phyloP scores from a whole-genome alignment of 1,284 basidiomycete genomes.

The Cystobasidiaceae sp. region DNA sequence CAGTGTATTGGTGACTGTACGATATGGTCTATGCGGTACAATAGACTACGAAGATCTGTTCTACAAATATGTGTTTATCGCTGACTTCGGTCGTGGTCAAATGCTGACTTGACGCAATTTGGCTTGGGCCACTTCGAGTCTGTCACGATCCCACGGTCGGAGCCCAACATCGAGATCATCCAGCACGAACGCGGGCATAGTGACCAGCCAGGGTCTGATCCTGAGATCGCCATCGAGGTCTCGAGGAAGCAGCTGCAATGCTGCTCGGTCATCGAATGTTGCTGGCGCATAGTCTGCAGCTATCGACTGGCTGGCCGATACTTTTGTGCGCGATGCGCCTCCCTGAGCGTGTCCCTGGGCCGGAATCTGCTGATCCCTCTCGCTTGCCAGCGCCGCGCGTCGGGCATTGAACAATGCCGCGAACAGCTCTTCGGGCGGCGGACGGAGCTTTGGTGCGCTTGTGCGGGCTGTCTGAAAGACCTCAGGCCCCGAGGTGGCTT shows the following conservation, averaged over 20 bases:
- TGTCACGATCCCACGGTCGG: slow-evolving; percentile 23
- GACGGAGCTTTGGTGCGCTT: background rate
- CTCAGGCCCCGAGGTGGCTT: background rate
- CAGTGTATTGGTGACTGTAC: too few relatives aligned
- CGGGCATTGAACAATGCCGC: background rate
- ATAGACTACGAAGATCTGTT: too few relatives aligned
- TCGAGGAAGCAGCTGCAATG: slow-evolving; percentile 4
- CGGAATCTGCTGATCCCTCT: too few relatives aligned
- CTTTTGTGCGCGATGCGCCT: background rate
- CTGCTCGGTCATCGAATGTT: background rate
- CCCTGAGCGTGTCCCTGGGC: background rate
- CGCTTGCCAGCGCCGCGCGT: too few relatives aligned
- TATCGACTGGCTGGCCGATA: background rate
- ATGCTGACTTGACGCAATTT: background rate
- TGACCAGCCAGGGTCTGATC: slow-evolving; percentile 23
- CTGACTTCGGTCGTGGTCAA: background rate
- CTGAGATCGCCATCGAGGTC: slow-evolving; percentile 19
- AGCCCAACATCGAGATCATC: slow-evolving; percentile 6
- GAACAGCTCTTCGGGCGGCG: slow-evolving; percentile 4
- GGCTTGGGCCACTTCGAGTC: background rate
- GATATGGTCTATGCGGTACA: too few relatives aligned
- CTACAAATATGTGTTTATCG: too few relatives aligned
- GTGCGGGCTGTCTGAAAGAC: background rate
- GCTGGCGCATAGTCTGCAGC: background rate
- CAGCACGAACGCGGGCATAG: slow-evolving; percentile 4